Evolutionary conservation across 2,329 filamentous ascomycete genomes (phyloP).

Genomic region (Alternaria longipes): DNA sequence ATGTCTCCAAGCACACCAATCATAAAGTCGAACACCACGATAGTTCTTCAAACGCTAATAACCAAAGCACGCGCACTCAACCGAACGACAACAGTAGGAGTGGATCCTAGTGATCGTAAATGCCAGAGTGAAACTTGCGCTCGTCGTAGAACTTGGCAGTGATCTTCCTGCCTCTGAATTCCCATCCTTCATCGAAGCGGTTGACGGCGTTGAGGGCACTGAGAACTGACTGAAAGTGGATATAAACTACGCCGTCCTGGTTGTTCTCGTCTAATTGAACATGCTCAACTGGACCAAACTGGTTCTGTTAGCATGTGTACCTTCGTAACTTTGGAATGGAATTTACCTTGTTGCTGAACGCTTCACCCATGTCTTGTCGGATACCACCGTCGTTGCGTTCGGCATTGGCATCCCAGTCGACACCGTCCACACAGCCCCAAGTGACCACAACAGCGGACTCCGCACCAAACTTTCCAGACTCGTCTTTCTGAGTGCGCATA

Average conservation of each 20-base stretch:
- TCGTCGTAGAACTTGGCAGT: slow-evolving; percentile 81
- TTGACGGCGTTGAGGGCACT: slow-evolving; percentile 89
- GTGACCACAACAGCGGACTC: slow-evolving; percentile 87
- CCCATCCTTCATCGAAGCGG: slow-evolving; percentile 87
- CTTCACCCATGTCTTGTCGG: slow-evolving; percentile 94
- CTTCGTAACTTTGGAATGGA: background rate
- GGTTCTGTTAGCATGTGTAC: slow-evolving; percentile 9
- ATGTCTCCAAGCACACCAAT: background rate
- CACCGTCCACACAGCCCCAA: slow-evolving; percentile 83
- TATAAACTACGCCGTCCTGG: slow-evolving; percentile 76
- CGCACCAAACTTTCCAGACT: slow-evolving; percentile 52
- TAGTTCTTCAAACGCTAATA: background rate
- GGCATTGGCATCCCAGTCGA: slow-evolving; percentile 83
- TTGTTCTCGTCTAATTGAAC: slow-evolving; percentile 72
- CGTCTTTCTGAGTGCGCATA: slow-evolving; percentile 56
- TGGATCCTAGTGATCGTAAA: slow-evolving; percentile 39
- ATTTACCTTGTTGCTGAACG: slow-evolving; percentile 80
- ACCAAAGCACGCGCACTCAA: background rate
- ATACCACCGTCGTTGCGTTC: slow-evolving; percentile 67
- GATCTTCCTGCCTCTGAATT: slow-evolving; percentile 89
- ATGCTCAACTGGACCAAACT: slow-evolving; percentile 86
- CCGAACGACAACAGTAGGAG: background rate
- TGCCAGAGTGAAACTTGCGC: slow-evolving; percentile 76
- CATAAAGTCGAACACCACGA: background rate
- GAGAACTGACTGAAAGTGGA: slow-evolving; percentile 88